Evolutionary conservation across 2,329 filamentous ascomycete species (phyloP), one percentile per base, ranked within the genome.

Genomic region (Fusarium solani-melongenae): DNA sequence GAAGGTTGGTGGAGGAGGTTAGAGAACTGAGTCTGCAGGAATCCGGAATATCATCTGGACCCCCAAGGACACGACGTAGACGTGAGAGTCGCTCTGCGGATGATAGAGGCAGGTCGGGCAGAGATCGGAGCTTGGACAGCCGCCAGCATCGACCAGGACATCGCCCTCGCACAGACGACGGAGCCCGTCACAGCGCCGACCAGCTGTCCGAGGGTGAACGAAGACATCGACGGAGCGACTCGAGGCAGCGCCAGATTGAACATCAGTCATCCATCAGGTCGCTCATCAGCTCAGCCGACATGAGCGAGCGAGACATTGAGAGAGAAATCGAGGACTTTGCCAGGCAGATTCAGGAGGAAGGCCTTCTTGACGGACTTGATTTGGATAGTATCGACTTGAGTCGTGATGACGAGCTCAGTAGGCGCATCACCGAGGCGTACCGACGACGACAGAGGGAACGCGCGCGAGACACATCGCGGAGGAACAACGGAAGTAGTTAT

Each of bases 181-280:
- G 71, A 20, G 62, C 67, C 2, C 76, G 78, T 8, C 76, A 74
- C 11, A 79, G 72, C 29, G 79, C 80, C 14, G 84, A 83, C 24
- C 82, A 84, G 70, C 77, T 85, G 17, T 81, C 82, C 2, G 84
- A 83, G 14, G 77, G 77, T 29, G 79, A 82, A 22, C 69, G 79
- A n/a, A 73, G 78, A 9, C 75, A 74, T 73, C 80, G 84, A 64
- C 83, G 82, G 44, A 87, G 87, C 72, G 85, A 86, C 63, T 87
- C 85, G 36, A 82, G 84, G 29, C 85, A 85, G 62, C 82, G 93
- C 58, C 92, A 91, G 61, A 87, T 98, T 56, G 94, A 96, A 79
- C 96, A 98, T 79, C 96, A 98, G 84, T 92, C 94, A 1, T 98
- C 95, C 67, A 85, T 98, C 72, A 88, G 95, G 62, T 97, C 94